phyloP scores from a whole-genome alignment of 352 stramenopile genomes.

The Phytophthora pseudosyringae region DNA sequence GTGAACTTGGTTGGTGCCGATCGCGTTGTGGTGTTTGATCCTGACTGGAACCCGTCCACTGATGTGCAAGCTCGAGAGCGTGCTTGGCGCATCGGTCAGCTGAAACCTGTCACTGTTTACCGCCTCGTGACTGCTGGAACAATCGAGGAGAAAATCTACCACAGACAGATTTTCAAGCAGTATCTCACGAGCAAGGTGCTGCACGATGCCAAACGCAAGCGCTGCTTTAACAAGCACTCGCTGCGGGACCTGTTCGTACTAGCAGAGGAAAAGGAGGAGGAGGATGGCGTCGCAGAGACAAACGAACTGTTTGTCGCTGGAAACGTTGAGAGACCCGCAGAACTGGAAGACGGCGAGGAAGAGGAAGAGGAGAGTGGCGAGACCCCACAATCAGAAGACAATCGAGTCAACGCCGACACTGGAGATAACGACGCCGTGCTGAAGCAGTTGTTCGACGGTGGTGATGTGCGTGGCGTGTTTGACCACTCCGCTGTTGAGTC shows the following conservation, averaged over 20 bases:
- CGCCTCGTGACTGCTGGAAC: conserved; percentile 96
- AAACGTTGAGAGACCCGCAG: conserved; percentile 76
- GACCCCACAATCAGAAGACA: conserved; percentile 7
- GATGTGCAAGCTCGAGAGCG: conserved; percentile 97
- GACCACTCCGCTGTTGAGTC: conserved; percentile 94
- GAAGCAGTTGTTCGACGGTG: conserved; percentile 91
- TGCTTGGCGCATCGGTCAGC: conserved; percentile 95
- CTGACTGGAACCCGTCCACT: conserved; percentile 99
- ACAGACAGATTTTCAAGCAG: conserved; percentile 99
- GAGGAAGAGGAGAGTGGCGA: conserved; percentile 22
- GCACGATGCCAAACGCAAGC: conserved; percentile 96
- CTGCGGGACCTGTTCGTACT: conserved; percentile 97
- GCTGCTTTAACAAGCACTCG: conserved; percentile 97
- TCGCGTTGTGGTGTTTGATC: conserved; percentile 97
- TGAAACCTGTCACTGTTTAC: conserved; percentile 89
- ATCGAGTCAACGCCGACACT: conserved; percentile 9
- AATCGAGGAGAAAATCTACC: conserved; percentile 99
- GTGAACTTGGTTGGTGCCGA: conserved; percentile 97
- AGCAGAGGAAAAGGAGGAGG: conserved; percentile 55
- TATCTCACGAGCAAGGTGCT: conserved; percentile 97
- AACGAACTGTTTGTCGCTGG: conserved; percentile 91
- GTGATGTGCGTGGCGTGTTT: conserved; percentile 94
- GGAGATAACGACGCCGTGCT: conserved; percentile 90
- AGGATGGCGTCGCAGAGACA: conserved; percentile 89
- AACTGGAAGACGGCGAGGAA: conserved; percentile 43